Conservation (phyloP, 768 basidiomycete genomes). For the Amyloporia xantha region DNA sequence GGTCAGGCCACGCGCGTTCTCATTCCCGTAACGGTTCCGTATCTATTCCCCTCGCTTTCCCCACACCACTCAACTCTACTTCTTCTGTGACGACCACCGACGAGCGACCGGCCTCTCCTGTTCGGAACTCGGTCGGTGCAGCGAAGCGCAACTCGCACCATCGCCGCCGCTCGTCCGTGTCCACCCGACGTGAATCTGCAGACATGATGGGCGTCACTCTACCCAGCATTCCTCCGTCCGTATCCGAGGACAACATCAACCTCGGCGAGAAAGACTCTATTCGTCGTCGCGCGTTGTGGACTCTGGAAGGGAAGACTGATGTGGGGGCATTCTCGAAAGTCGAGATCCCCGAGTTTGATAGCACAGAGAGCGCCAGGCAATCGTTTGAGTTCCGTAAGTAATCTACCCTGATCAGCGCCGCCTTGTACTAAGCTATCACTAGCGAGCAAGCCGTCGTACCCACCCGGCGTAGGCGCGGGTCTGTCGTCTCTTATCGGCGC, state of each 20-base stretch:
- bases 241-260: slow-evolving; percentile 61
- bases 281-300: slow-evolving; percentile 76
- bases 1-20: slow-evolving; percentile 54
- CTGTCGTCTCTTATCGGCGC: slow-evolving; percentile 36
- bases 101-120: slow-evolving; percentile 29
- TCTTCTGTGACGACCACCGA: slow-evolving; percentile 33
- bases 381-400: slow-evolving; percentile 64
- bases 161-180: slow-evolving; percentile 78
- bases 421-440: slow-evolving; percentile 34
- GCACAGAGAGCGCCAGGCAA: slow-evolving; percentile 46
- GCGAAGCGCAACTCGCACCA: slow-evolving; percentile 76
- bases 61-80: slow-evolving; percentile 15
- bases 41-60: slow-evolving; percentile 31
- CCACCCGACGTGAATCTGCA: slow-evolving; percentile 83
- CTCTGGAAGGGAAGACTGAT: slow-evolving; percentile 80
- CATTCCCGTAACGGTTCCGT: slow-evolving; percentile 62
- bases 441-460: slow-evolving; percentile 60
- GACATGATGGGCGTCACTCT: slow-evolving; percentile 84
- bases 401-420: slow-evolving; percentile 2
- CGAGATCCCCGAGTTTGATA: slow-evolving; percentile 74
- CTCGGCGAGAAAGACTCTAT: slow-evolving; percentile 72
- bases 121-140: slow-evolving; percentile 19
- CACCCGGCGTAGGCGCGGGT: slow-evolving; percentile 40
- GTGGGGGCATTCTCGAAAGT: slow-evolving; percentile 60
- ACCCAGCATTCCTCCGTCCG: slow-evolving; percentile 51